A percentile compares a stretch with the other conserved stretches of the same genome.
These are phyloP conservation scores for Alternaria conjuncta DNA, from an alignment of 2,329 filamentous ascomycete species.

Conservation along the genomic window DNA sequence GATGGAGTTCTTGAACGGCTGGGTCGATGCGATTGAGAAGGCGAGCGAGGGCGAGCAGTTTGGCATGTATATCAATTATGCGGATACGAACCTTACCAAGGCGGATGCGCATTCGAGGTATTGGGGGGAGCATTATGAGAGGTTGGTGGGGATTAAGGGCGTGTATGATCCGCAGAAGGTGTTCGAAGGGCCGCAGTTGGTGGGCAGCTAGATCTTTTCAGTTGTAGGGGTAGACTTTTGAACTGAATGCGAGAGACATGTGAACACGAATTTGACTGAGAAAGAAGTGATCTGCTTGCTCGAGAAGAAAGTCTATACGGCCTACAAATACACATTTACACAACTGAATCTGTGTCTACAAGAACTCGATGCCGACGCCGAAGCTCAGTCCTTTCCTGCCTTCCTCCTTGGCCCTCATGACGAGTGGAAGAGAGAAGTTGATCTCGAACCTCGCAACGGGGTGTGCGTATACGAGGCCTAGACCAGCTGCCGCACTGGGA, in stretches of 20 bases:
- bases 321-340: conserved; percentile 14
- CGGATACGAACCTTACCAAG: conserved; percentile 54
- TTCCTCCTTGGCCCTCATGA: conserved; percentile 82
- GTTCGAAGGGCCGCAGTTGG: conserved; percentile 36
- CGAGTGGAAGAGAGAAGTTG: conserved; percentile 89
- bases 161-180: conserved; percentile 43
- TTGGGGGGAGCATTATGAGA: conserved; percentile 47
- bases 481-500: conserved; percentile 83
- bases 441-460: conserved; percentile 92
- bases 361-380: conserved; percentile 94
- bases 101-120: conserved; percentile 55
- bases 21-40: conserved; percentile 43
- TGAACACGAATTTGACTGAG: neutral
- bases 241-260: neutral
- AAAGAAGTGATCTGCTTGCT: conserved; percentile 11
- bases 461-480: conserved; percentile 94
- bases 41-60: conserved; percentile 35
- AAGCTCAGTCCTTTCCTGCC: conserved; percentile 90
- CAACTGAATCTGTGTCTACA: conserved; percentile 62
- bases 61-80: conserved; percentile 61
- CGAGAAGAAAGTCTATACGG: neutral
- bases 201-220: conserved; percentile 19
- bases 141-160: conserved; percentile 41
- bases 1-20: conserved; percentile 48
- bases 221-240: neutral